Evolutionary conservation across 2,329 filamentous ascomycete species (phyloP), one percentile per base, ranked within the genome.

Genomic region (Botryotinia narcissicola): DNA sequence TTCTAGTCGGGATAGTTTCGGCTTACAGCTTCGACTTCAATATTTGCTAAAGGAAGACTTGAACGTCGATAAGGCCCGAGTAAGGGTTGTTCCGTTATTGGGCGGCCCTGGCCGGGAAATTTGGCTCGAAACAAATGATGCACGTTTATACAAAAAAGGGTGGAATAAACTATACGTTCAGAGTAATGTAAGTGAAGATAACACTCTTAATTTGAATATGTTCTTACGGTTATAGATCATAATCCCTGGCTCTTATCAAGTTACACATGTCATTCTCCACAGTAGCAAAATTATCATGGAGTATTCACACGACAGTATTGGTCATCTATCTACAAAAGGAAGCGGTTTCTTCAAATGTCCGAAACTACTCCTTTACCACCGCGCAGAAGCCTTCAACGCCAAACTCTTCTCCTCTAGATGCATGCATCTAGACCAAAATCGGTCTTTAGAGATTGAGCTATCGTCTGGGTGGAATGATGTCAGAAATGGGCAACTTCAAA

Each of bases 351-450:
- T 93, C 73, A 87, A 83, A 60, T 85, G 87, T 25, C 86, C 91
- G 0, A 87, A 88, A 10, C 85, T 97, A 0, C 86, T 90, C n/a
- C 86, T 95, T 42, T 97, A 93, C 80, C 92, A 94, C 46, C 88
- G 90, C 25, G 82, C 87, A 1, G 86, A 90, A 63, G 88, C 92
- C 0, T 88, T 98, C 6, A 88, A 93, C 74, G 88, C 92, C 3
- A 87, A 87, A 67, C 84, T 97, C 12, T 86, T 84, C 60, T 86
- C 92, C 0, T 90, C 92, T 0, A 91, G 88, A 75, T 85, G 90
- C 62, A 91, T 97, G 37, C 90, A 95, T 75, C 88, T 99, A 8
- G 93, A 97, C 80, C 91, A 91, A 77, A 90, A 91, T 78, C 93
- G 93, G 73, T 90, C 89, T 0, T 85, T 98, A 0, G 93, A 97